Conservation (phyloP, 2,329 filamentous ascomycete genomes). For the Verruconis gallopava region DNA sequence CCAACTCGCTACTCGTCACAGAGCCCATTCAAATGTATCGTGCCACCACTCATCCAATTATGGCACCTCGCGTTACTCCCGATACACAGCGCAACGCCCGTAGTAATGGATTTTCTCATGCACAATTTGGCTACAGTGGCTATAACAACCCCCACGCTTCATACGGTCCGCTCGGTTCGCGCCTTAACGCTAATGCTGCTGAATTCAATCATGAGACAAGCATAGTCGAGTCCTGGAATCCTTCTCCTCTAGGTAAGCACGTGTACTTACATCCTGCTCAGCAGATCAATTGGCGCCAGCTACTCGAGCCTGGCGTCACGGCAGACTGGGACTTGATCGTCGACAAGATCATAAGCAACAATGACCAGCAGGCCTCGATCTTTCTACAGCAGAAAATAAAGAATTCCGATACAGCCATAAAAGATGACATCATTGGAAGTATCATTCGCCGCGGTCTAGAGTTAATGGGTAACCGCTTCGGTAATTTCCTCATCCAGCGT, state of each 20-base stretch:
- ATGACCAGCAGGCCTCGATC: conserved; percentile 97
- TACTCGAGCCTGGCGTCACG: conserved; percentile 88
- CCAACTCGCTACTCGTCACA: too few relatives aligned
- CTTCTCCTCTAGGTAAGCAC: not conserved
- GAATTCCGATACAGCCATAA: conserved; percentile 86
- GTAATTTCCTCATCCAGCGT: conserved; percentile 94
- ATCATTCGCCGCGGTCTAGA: conserved; percentile 92
- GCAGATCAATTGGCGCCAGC: conserved; percentile 87
- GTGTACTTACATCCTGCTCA: conserved; percentile 49
- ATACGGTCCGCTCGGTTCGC: not conserved
- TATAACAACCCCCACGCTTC: not conserved
- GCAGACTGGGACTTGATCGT: conserved; percentile 99
- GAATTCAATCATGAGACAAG: not conserved
- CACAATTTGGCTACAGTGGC: not conserved
- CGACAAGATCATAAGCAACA: conserved; percentile 98
- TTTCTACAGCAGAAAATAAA: conserved; percentile 99
- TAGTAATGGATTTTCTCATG: not conserved
- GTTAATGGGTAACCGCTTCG: conserved; percentile 96
- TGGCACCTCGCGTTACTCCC: not conserved
- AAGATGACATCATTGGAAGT: conserved; percentile 91
- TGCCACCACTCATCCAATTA: not conserved
- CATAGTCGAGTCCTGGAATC: not conserved
- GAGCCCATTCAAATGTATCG: not conserved
- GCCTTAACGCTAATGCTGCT: not conserved
- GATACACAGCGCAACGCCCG: not conserved